phyloP scores from a whole-genome alignment of 371 early-diverging fungal species.

The Lichtheimia ramosa region DNA sequence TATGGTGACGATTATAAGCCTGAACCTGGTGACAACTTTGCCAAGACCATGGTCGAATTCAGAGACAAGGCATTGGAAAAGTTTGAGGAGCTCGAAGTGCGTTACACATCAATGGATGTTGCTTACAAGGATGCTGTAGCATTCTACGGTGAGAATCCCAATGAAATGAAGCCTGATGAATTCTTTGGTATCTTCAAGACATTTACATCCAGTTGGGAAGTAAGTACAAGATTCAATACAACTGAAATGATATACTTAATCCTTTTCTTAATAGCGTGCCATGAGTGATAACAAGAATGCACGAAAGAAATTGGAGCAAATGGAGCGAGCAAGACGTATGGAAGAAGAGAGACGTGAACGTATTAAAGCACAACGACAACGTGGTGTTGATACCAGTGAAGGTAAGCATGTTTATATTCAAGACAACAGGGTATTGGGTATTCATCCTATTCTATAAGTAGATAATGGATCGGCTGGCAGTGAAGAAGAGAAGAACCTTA shows the following conservation, averaged over 20 bases:
- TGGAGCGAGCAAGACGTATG: conserved; percentile 38
- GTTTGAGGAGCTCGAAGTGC: conserved; percentile 50
- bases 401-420: background rate
- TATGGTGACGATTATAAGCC: conserved; percentile 42
- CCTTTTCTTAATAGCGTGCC: conserved; percentile 29
- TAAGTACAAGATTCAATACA: conserved; percentile 12
- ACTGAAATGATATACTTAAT: background rate
- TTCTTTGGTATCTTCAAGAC: conserved; percentile 88
- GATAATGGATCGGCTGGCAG: conserved; percentile 16
- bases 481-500: conserved; percentile 74
- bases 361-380: conserved; percentile 43
- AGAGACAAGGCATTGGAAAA: conserved; percentile 45
- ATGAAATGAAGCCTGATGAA: conserved; percentile 81
- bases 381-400: conserved; percentile 49
- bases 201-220: conserved; percentile 74
- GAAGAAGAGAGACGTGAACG: conserved; percentile 48
- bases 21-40: conserved; percentile 41
- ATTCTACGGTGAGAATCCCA: conserved; percentile 84
- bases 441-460: background rate
- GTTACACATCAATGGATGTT: conserved; percentile 63
- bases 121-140: conserved; percentile 67
- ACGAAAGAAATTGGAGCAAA: conserved; percentile 40
- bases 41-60: conserved; percentile 50
- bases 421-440: background rate
- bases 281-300: conserved; percentile 49